Percentiles rank a stretch among this genome's conserved stretches.
Evolutionary conservation across 164 flowering plant species (phyloP).

Genomic region (Nelumbo lutea): DNA sequence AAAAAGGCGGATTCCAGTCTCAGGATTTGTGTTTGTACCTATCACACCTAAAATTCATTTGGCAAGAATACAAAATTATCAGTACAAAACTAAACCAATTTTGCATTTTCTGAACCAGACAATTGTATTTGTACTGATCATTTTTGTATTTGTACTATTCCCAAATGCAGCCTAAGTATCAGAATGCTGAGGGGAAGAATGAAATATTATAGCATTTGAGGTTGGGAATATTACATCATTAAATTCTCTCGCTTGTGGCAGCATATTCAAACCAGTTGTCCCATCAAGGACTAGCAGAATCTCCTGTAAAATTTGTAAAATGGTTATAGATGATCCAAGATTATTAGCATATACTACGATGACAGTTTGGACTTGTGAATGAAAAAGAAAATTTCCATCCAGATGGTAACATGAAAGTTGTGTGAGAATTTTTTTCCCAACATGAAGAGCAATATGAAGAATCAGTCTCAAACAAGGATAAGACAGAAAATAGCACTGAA

Average conservation of each 20-base stretch:
- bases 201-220: not conserved
- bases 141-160: too few relatives aligned
- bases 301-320: conserved; percentile 50
- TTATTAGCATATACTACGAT: not conserved
- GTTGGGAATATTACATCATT: conserved; percentile 58
- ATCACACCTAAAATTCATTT: too few relatives aligned
- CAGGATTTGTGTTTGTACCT: too few relatives aligned
- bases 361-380: too few relatives aligned
- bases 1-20: too few relatives aligned
- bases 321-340: not conserved
- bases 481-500: too few relatives aligned
- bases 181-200: not conserved
- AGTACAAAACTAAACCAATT: too few relatives aligned
- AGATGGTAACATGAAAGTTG: too few relatives aligned
- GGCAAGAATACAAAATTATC: too few relatives aligned
- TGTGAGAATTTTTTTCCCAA: not conserved
- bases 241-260: conserved; percentile 97
- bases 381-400: too few relatives aligned
- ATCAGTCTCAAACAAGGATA: not conserved
- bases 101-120: too few relatives aligned
- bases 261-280: conserved; percentile 97
- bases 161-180: not conserved
- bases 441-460: not conserved
- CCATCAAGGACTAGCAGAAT: conserved; percentile 88
- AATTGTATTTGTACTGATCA: too few relatives aligned